Base-by-base conservation (phyloP, 768 basidiomycete species). In the Lactarius evosmus region DNA sequence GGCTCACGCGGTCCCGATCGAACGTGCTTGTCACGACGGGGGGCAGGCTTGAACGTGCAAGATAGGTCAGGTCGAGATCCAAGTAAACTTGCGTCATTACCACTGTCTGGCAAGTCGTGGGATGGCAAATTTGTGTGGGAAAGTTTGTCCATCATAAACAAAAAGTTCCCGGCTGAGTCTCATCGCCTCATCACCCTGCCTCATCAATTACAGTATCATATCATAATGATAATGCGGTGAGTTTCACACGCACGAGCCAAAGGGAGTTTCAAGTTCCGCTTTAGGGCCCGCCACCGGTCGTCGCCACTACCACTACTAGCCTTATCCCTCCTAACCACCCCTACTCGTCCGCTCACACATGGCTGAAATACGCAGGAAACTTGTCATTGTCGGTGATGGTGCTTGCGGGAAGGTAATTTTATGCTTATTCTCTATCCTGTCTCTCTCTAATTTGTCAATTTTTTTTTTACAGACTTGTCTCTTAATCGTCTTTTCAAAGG, bases 361-460 rank as follows among this genome's bases (percentile, higher is more conserved):
- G 95, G 88, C 94, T 75, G 95, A 97, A 82, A 96, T 98, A 78
- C 86, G 95, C 79, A 90, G 95, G 78, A 98, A 98, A 80, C 88
- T 98, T 71, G 95, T 98, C 76, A 97, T 98, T 77, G 95, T 98
- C 70, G 95, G 95, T 76, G 95, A 96, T 81, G 95, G 95, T 85
- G 93, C 93, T 78, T 95, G 93, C 72, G 93, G 93, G 79, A 94
- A 95, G 90, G 91, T 91, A 41, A 56, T 71, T 69, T 32, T 27
- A 33, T 1, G 25, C 30, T n/a, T 55, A 46, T 33, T 44, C 19
- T 16, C 51, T 30, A 44, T 44, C 50, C 33, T 36, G 7, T 25
- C 41, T n/a, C 25, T 25, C 52, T 53, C 17, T 53, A 33, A 53
- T 14, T n/a, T 14, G 32, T 6, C 3, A 9, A 53, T 12, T 33